Evolutionary conservation across 2,329 filamentous ascomycete species (phyloP).

Genomic region (Trichoderma lentiforme): DNA sequence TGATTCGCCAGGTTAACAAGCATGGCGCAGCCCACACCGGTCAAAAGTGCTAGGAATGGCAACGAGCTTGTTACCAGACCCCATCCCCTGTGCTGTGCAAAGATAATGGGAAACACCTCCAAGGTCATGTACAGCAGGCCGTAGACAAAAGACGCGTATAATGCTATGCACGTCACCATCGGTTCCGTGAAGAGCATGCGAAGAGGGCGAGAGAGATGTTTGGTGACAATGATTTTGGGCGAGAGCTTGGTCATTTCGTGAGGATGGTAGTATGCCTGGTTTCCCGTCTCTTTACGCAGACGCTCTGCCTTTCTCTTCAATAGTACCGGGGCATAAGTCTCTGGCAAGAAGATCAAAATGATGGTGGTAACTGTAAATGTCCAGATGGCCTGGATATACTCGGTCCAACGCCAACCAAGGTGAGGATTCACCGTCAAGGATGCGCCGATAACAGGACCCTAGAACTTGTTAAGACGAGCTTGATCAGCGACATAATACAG

Average conservation of each 20-base stretch:
- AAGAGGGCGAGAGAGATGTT: constrained; percentile 36
- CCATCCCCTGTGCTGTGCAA: constrained; percentile 58
- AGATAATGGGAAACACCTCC: constrained; percentile 48
- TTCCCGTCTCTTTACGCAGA: constrained; percentile 54
- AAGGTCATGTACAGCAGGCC: constrained; percentile 54
- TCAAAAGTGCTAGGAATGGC: constrained; percentile 57
- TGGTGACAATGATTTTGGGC: constrained; percentile 46
- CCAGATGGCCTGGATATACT: constrained; percentile 54
- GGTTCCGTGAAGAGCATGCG: constrained; percentile 58
- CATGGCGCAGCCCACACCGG: constrained; percentile 55
- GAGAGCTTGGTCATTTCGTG: constrained; percentile 43
- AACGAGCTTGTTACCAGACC: constrained; percentile 48
- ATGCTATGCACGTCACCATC: constrained; percentile 60
- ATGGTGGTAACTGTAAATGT: constrained; percentile 48
- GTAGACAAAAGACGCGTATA: constrained; percentile 61
- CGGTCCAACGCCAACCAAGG: constrained; percentile 48
- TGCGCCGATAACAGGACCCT: constrained; percentile 37
- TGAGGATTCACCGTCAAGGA: constrained; percentile 32
- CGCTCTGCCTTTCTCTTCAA: constrained; percentile 53
- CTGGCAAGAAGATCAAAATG: constrained; percentile 54
- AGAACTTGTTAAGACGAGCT: neutral
- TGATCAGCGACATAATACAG: no score
- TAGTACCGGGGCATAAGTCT: constrained; percentile 54
- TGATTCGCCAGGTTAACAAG: constrained; percentile 57
- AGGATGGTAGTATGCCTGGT: constrained; percentile 42